Percentiles rank a stretch among this genome's conserved stretches.
Conservation (phyloP, 306 rosid genomes). For the Acacia acuminata region DNA sequence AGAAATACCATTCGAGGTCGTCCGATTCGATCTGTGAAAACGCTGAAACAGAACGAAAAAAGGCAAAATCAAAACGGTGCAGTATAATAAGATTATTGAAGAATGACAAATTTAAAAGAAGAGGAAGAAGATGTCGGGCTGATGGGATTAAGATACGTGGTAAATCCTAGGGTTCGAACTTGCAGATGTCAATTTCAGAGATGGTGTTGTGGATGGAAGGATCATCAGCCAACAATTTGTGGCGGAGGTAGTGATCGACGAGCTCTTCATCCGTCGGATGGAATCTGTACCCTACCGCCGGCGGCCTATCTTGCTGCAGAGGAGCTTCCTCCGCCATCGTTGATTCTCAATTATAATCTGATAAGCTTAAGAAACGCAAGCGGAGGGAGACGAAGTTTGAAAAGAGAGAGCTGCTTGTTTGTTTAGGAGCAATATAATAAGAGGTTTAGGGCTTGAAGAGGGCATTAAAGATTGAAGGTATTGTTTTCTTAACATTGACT, state of each 20-base stretch:
- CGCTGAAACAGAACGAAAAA: slow-evolving; percentile 14
- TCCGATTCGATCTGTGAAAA: slow-evolving; percentile 35
- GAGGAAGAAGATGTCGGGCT: not conserved
- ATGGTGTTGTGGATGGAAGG: not conserved
- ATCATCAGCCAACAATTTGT: slow-evolving; percentile 35
- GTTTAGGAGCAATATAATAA: too few relatives aligned
- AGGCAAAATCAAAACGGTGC: too few relatives aligned
- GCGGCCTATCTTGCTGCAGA: not conserved
- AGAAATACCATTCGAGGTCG: slow-evolving; percentile 65
- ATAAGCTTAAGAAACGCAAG: too few relatives aligned
- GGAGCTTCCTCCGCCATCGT: not conserved
- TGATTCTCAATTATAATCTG: not conserved
- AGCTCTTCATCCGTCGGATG: slow-evolving; percentile 73
- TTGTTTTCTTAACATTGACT: too few relatives aligned
- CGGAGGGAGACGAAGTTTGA: not conserved
- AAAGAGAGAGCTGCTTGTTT: too few relatives aligned
- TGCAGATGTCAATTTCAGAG: not conserved
- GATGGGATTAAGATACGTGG: not conserved
- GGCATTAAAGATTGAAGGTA: too few relatives aligned
- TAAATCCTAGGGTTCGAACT: not conserved
- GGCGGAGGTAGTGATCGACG: slow-evolving; percentile 40
- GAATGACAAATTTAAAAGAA: too few relatives aligned
- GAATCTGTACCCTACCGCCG: slow-evolving; percentile 55
- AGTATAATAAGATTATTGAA: too few relatives aligned
- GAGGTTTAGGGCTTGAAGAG: too few relatives aligned